Base-by-base conservation (phyloP, 345 rosid genomes). In the Geranium rotundifolium region DNA sequence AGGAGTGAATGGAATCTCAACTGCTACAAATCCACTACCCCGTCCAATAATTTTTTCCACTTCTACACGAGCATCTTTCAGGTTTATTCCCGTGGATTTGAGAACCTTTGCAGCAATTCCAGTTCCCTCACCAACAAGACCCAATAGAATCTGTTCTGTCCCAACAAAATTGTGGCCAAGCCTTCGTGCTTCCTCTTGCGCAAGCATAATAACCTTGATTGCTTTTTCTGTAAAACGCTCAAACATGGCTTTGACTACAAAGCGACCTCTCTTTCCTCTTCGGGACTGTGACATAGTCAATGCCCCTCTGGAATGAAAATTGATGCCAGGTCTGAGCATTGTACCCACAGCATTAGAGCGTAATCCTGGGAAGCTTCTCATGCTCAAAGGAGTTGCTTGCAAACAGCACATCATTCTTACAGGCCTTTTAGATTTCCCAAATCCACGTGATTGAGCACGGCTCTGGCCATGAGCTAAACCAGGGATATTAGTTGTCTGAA, bases 111-210 rank as follows among this genome's bases (percentile, higher is more conserved):
- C 97, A 60, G 96, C 99, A 67, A 95, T 95, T 29, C 97, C 99
- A 61, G 97, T 90, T 46, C 99, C 99, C 80, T 95, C 97, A 57
- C 97, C 96, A 39, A 95, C 82, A 59, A 90, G 89, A 66, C 97
- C 99, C 73, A 95, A 75, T 4, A 95, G 73, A 69, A 95, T 86
- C 65, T 90, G 99, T 72, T 95, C 99, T 2, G 99, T 95, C 58
- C 99, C 99, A 60, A 95, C 99, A 78, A 95, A 90, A 77, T 90
- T 95, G 75, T 95, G 99, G 59, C 99, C 97, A 64, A 95, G 93
- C 57, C 99, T 81, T 67, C 93, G 79, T 23, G 99, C 97, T 80
- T 95, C 99, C 81, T 95, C 99, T 72, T 95, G 99, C 30, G 99
- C 83, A 70, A 88, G 90, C 99, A 90, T 88, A 55, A 95, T 95